Percentiles rank a stretch among this genome's conserved stretches.
These are phyloP conservation scores for Sphagnum contortum DNA, from an alignment of 225 moss, liverwort and hornwort species.

Conservation along the genomic window DNA sequence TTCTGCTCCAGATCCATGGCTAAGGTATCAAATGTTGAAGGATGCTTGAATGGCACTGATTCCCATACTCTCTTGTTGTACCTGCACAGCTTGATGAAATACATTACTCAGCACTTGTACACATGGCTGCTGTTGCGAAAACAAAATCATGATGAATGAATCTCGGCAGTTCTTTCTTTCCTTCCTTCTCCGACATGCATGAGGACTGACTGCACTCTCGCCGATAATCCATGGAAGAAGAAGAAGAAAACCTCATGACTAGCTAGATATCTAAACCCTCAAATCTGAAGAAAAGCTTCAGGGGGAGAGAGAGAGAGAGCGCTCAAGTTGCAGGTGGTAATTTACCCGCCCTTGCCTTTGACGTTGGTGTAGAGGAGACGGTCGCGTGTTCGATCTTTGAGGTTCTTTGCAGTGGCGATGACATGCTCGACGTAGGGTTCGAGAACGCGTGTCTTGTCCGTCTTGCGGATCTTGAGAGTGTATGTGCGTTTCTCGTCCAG, in stretches of 20 bases:
- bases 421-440: slow-evolving; percentile 56
- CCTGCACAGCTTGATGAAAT: neutral
- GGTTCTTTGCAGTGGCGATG: slow-evolving; percentile 26
- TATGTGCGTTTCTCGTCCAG: slow-evolving; percentile 13
- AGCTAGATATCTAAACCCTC: neutral
- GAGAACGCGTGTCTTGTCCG: slow-evolving; percentile 41
- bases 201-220: neutral
- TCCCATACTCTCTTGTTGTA: slow-evolving; percentile 48
- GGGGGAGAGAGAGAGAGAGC: neutral
- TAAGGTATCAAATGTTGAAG: slow-evolving; percentile 66
- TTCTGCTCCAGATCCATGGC: slow-evolving; percentile 56
- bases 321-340: neutral
- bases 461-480: slow-evolving; percentile 13
- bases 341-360: slow-evolving; percentile 16
- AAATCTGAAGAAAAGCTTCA: neutral
- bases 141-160: neutral
- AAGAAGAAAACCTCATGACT: too few species aligned
- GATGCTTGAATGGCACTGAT: slow-evolving; percentile 66
- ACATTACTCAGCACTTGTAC: neutral
- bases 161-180: too few species aligned
- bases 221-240: too few species aligned
- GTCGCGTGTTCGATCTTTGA: slow-evolving; percentile 44
- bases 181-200: neutral
- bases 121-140: neutral
- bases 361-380: slow-evolving; percentile 71